A percentile compares a stretch with the other conserved stretches of the same genome.
Conservation (phyloP, 1,284 basidiomycete species). For the Xerocomus nothofagi region DNA sequence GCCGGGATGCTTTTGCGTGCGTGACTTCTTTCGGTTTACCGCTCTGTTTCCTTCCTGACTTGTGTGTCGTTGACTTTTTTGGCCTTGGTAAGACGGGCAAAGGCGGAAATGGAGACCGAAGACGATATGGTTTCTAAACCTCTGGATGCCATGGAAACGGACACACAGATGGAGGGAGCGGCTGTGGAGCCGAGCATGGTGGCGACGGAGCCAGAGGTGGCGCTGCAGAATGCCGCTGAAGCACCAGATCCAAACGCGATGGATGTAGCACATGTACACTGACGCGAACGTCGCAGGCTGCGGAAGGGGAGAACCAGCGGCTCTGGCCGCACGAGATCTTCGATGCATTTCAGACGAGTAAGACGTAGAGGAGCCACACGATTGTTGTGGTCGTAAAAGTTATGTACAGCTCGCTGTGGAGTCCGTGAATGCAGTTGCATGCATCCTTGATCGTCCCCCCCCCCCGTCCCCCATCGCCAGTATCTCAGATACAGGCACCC, state of each 20-base stretch:
- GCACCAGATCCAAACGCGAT: background rate
- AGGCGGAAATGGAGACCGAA: constrained; percentile 51
- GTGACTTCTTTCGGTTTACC: constrained; percentile 20
- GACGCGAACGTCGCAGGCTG: background rate
- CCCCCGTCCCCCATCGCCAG: too few relatives aligned
- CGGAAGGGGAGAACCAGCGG: background rate
- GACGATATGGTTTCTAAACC: constrained; percentile 20
- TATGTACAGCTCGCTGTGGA: too few relatives aligned
- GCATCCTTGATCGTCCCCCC: too few relatives aligned
- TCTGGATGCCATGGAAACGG: constrained; percentile 11
- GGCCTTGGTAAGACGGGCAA: constrained; percentile 38
- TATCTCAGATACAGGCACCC: too few relatives aligned
- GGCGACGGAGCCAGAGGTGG: background rate
- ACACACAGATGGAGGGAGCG: constrained; percentile 18
- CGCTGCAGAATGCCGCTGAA: background rate
- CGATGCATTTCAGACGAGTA: background rate
- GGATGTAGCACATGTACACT: background rate
- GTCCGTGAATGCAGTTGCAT: too few relatives aligned
- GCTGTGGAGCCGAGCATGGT: background rate
- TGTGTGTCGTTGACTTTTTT: constrained; percentile 1
- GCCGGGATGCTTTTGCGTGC: constrained; percentile 50
- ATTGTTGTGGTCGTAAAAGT: too few relatives aligned
- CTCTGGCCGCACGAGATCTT: constrained; percentile 11
- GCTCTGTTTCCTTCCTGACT: background rate
- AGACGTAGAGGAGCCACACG: too few relatives aligned